Percentiles rank a stretch among this genome's conserved stretches.
phyloP scores from a whole-genome alignment of 192 early-diverging fungal genomes.

The Coemansia sp. region DNA sequence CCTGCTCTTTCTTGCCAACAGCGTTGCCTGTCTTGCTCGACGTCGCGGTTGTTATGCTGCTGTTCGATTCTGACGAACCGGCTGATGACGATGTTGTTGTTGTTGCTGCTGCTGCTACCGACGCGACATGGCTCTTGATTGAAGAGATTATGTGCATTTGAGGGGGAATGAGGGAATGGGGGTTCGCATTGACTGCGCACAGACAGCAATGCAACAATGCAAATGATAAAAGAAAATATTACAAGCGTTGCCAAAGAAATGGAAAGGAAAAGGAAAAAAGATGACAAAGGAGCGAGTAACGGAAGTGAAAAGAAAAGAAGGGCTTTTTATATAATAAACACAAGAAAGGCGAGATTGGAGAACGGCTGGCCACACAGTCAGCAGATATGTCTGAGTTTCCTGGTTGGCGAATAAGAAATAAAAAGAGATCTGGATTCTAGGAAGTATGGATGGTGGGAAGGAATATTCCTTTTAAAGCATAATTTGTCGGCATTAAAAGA shows the following conservation, averaged over 20 bases:
- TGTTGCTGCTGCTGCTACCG: conserved; percentile 15
- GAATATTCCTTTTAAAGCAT: neutral
- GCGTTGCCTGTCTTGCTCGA: neutral
- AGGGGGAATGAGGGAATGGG: neutral
- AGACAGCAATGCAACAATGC: neutral
- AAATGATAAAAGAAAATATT: neutral
- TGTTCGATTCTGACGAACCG: conserved; percentile 1
- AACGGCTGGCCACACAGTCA: neutral
- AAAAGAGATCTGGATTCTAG: neutral
- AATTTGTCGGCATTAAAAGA: neutral
- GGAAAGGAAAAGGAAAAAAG: conserved; percentile 5
- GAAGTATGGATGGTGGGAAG: conserved; percentile 1
- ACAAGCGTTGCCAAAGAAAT: neutral
- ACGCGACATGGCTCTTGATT: conserved; percentile 32
- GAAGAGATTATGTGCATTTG: conserved; percentile 32
- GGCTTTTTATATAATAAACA: conserved; percentile 6
- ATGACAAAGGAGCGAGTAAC: too few species aligned
- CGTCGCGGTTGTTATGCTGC: neutral
- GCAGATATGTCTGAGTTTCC: neutral
- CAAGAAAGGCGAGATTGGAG: neutral
- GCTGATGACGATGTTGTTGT: conserved; percentile 2
- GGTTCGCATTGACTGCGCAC: conserved; percentile 5
- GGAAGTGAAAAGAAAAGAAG: neutral
- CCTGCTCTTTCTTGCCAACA: neutral
- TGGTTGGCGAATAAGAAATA: conserved; percentile 1